These are phyloP conservation scores for Mucor mucedo DNA, from an alignment of 371 early-diverging fungal genomes.

Conservation along the genomic window DNA sequence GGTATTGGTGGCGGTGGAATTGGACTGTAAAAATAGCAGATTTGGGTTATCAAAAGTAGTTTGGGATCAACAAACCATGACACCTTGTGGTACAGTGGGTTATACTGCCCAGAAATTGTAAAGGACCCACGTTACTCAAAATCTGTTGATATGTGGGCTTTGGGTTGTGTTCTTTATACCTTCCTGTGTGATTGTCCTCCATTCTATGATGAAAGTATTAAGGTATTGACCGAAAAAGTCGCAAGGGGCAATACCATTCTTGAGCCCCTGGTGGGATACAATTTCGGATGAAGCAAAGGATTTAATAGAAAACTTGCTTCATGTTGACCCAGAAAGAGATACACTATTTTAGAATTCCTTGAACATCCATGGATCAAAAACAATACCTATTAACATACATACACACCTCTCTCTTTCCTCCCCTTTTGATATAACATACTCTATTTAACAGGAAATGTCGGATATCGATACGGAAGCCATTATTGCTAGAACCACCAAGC, in stretches of 20 bases:
- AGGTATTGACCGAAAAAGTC: conserved; percentile 66
- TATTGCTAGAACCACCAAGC: conserved; percentile 4
- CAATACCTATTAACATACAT: too few relatives aligned
- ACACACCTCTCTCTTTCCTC: conserved; percentile 2
- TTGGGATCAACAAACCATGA: conserved; percentile 85
- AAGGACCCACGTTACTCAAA: conserved; percentile 81
- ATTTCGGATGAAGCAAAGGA: conserved; percentile 73
- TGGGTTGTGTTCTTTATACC: conserved; percentile 92
- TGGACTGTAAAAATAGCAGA: conserved; percentile 86
- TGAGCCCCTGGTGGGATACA: conserved; percentile 81
- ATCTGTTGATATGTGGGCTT: conserved; percentile 93
- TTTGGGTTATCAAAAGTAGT: conserved; percentile 86
- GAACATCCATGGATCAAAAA: conserved; percentile 80
- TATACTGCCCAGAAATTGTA: conserved; percentile 95
- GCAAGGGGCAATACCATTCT: conserved; percentile 66
- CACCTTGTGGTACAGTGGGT: conserved; percentile 92
- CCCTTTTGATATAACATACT: neutral
- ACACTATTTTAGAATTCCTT: conserved; percentile 65
- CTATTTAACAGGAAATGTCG: conserved; percentile 7
- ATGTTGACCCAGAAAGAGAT: conserved; percentile 59
- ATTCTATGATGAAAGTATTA: conserved; percentile 76
- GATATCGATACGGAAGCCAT: conserved; percentile 15
- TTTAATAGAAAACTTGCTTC: conserved; percentile 70
- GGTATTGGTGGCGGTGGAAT: conserved; percentile 74
- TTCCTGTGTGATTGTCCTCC: conserved; percentile 91